Conservation (phyloP, 768 basidiomycete genomes). For the Agrocybe praecox region DNA sequence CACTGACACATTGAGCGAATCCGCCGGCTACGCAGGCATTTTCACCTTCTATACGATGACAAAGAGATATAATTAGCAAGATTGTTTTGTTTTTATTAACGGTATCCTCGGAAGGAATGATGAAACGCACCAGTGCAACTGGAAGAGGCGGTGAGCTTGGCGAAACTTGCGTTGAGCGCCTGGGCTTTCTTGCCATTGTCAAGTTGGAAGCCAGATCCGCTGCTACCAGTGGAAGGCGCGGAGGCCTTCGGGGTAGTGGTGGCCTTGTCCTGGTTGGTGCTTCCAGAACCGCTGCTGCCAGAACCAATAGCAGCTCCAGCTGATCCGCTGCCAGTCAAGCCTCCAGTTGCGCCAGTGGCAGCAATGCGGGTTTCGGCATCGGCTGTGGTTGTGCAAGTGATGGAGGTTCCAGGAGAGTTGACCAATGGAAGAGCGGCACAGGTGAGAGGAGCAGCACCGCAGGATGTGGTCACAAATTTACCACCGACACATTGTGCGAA, state of each 20-base stretch:
- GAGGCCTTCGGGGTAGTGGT: constrained; percentile 13
- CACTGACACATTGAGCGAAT: constrained; percentile 57
- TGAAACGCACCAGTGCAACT: constrained; percentile 39
- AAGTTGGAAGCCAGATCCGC: constrained; percentile 10
- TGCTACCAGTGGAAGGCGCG: constrained; percentile 19
- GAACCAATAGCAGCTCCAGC: too few species aligned
- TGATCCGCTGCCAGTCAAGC: constrained; percentile 32
- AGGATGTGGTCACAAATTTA: constrained; percentile 42
- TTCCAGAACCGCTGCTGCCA: too few species aligned
- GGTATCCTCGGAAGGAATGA: too few species aligned
- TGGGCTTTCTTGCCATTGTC: constrained; percentile 54
- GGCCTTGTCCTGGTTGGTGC: constrained; percentile 17
- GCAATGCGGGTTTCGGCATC: constrained; percentile 46
- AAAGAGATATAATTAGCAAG: constrained; percentile 17
- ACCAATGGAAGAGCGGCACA: constrained; percentile 58
- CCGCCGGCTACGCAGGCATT: constrained; percentile 44
- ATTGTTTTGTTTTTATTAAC: too few species aligned
- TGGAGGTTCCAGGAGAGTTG: constrained; percentile 49
- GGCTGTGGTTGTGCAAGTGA: constrained; percentile 47
- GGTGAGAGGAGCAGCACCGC: constrained; percentile 23
- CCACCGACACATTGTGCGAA: constrained; percentile 55
- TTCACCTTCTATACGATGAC: constrained; percentile 32
- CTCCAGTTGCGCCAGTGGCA: constrained; percentile 41
- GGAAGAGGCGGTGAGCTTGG: constrained; percentile 43
- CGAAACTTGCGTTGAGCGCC: constrained; percentile 53